Percentiles rank a stretch among this genome's conserved stretches.
Conservation (phyloP, 176 grass and related monocot species). For the Triticum timopheevii region DNA sequence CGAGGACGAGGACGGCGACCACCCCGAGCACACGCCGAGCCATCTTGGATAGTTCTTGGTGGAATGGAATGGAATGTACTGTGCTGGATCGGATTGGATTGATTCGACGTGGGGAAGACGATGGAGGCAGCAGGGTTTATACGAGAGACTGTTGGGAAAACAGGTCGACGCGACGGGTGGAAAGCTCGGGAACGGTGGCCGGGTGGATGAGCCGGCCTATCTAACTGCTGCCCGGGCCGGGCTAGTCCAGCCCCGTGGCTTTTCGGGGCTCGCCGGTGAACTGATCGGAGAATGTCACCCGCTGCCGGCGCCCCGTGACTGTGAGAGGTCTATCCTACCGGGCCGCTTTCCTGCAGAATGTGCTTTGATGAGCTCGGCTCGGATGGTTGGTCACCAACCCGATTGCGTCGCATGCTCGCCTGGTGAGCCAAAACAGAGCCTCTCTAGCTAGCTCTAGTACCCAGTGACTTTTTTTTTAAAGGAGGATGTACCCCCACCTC, state of each 20-base stretch:
- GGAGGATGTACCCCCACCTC: too few species aligned
- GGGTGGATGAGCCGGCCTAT: constrained; percentile 49
- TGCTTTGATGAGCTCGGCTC: background rate
- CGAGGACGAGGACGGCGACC: background rate
- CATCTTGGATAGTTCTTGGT: background rate
- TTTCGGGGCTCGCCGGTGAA: constrained; percentile 20
- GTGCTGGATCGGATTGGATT: background rate
- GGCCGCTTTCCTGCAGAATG: background rate
- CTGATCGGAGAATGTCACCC: constrained; percentile 13
- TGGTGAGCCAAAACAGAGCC: background rate
- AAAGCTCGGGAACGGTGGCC: constrained; percentile 7
- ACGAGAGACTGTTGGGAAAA: constrained; percentile 28
- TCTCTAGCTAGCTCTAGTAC: too few species aligned
- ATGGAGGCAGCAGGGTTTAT: constrained; percentile 18
- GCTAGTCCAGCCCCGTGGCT: background rate
- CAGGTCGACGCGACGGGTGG: background rate
- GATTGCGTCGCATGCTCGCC: background rate
- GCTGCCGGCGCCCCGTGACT: background rate
- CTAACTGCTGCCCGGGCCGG: constrained; percentile 10
- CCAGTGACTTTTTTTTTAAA: too few species aligned
- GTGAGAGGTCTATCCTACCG: background rate
- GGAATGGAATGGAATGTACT: background rate
- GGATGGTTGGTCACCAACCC: background rate
- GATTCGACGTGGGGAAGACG: background rate
- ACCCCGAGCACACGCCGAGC: background rate